Base-by-base conservation (phyloP, 345 rosid species). In the Psidium guajava region DNA sequence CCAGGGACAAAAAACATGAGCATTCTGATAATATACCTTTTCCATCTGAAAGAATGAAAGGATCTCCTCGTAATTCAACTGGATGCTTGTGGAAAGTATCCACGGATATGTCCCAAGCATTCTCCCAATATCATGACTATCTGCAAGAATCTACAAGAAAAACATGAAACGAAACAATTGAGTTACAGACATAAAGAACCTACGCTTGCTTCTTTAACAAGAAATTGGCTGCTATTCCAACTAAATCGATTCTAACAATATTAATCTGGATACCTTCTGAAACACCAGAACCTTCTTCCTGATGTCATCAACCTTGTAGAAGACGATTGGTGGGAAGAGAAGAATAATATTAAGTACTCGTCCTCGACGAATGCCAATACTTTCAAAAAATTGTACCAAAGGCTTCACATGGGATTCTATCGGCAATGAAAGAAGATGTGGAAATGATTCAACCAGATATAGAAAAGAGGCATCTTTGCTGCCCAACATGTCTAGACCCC, bases 101-200 rank as follows among this genome's bases (percentile, higher is more conserved):
- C 98, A 95, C 18, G 98, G 99, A 91, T 94, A 95, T 86, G 95
- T 95, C 54, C 90, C 36, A 89, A 97, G 84, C 85, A 96, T 86
- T 88, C 91, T 92, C 44, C 95, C 95, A 82, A 93, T 83, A 86
- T 90, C 92, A 52, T 89, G 85, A 89, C 88, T 86, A 57, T 77
- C 89, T 32, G 87, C 88, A 87, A 89, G 91, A 85, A 92, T 88
- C 98, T 95, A 89, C 54, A 86, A 85, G 83, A 57, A 81, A 81
- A 32, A 42, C 28, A 85, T 50, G 42, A 42, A 85, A 50, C 3
- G 77, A 27, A 80, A 82, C 13, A 36, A 69, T 32, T 13, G 9
- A 18, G 24, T 32, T 69, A 8, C 77, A 69, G 24, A 52, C 25
- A n/a, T 52, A 51, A 50, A 54, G 56, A 82, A 54, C 36, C 54